A percentile compares a stretch with the other conserved stretches of the same genome.
phyloP scores from a whole-genome alignment of 768 basidiomycete genomes.

The Imleria badia region DNA sequence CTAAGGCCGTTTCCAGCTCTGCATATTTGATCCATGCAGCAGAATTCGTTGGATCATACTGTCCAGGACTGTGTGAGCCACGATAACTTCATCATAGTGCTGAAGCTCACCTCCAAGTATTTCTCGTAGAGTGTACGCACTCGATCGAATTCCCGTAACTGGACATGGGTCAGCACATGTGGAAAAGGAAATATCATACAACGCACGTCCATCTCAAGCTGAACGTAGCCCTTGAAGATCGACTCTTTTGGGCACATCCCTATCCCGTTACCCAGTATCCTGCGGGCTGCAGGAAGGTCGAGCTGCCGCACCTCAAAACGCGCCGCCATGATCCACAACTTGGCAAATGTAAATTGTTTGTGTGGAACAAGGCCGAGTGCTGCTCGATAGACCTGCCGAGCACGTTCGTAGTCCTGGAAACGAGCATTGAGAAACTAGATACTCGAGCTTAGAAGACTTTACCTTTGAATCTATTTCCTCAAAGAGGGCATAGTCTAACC shows the following conservation, averaged over 20 bases:
- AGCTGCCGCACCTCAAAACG: conserved; percentile 87
- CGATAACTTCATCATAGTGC: not conserved
- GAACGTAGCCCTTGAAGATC: conserved; percentile 94
- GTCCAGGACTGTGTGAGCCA: not conserved
- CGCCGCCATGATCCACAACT: conserved; percentile 92
- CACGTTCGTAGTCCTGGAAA: conserved; percentile 73
- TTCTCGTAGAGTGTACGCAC: conserved; percentile 91
- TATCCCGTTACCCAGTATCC: conserved; percentile 84
- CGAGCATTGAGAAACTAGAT: not conserved
- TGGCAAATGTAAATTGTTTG: conserved; percentile 96
- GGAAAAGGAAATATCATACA: not conserved
- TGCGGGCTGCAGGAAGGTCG: conserved; percentile 81
- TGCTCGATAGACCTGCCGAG: conserved; percentile 91
- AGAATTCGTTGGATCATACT: conserved; percentile 89
- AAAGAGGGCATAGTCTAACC: conserved; percentile 94
- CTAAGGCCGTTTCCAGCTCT: conserved; percentile 83
- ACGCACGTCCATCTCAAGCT: conserved; percentile 84
- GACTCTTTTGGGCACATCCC: conserved; percentile 97
- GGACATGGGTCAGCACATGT: conserved; percentile 8
- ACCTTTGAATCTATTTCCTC: conserved; percentile 97
- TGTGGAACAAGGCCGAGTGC: conserved; percentile 89
- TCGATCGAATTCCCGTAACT: conserved; percentile 94
- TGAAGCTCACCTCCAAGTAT: conserved; percentile 73
- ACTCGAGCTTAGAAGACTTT: not conserved
- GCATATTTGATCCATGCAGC: conserved; percentile 96